Evolutionary conservation across 2,329 filamentous ascomycete species (phyloP).

Genomic region (Sarocladium oryzae): DNA sequence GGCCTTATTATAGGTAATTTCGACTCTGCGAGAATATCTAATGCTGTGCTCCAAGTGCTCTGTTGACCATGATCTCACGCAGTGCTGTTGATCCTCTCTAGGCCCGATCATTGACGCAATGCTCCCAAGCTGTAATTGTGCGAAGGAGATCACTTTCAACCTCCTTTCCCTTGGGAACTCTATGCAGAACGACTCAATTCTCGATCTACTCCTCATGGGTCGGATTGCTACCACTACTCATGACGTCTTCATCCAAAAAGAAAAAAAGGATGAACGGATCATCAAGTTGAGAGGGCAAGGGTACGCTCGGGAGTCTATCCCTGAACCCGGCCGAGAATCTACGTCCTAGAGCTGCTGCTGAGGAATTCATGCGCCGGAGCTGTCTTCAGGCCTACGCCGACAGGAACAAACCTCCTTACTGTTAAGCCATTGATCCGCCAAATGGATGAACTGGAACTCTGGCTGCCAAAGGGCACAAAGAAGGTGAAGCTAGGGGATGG

Average conservation of each 20-base stretch:
- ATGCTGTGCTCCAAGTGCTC: too few species aligned
- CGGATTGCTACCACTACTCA: background rate
- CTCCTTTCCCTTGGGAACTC: background rate
- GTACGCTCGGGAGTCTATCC: background rate
- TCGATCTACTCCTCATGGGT: background rate
- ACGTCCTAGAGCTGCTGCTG: background rate
- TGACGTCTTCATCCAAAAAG: background rate
- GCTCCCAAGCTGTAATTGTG: background rate
- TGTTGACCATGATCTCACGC: too few species aligned
- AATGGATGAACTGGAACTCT: background rate
- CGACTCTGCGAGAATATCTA: too few species aligned
- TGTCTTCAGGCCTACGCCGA: background rate
- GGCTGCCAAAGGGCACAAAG: background rate
- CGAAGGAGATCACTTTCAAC: background rate
- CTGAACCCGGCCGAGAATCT: background rate
- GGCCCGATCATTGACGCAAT: conserved; percentile 8
- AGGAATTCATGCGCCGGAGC: background rate
- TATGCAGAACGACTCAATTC: background rate
- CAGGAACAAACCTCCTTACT: too few species aligned
- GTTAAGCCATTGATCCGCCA: conserved; percentile 7
- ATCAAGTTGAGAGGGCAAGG: background rate
- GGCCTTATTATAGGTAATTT: conserved; percentile 9
- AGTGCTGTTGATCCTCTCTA: too few species aligned
- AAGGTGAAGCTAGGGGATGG: background rate
- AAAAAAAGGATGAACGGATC: background rate